Conservation (phyloP, 2,329 filamentous ascomycete species). For the Huntiella savannae region DNA sequence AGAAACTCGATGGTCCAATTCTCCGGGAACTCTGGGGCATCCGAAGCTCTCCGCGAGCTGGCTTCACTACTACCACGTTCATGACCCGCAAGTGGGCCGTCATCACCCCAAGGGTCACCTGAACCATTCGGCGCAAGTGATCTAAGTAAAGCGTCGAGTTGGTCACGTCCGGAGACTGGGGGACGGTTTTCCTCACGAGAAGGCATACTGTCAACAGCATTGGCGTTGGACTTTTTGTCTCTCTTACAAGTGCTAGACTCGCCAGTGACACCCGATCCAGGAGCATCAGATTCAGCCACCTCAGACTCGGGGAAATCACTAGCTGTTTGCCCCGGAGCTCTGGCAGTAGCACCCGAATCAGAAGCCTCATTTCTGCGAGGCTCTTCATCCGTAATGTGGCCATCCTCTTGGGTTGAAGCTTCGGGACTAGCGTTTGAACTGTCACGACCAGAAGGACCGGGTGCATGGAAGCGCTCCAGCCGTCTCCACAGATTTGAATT, state of each 20-base stretch:
- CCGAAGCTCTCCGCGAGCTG: not conserved
- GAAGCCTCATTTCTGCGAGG: not conserved
- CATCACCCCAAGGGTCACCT: slow-evolving; percentile 44
- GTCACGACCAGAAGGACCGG: slow-evolving; percentile 1
- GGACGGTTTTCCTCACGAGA: too few species aligned
- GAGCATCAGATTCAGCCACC: not conserved
- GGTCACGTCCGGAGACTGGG: not conserved
- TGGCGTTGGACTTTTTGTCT: slow-evolving; percentile 62
- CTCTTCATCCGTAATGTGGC: not conserved
- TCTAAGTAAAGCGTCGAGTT: too few species aligned
- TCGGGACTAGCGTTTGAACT: not conserved
- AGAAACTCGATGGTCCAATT: slow-evolving; percentile 98
- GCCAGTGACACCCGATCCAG: slow-evolving; percentile 18
- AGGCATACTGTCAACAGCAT: slow-evolving; percentile 20
- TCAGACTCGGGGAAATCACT: slow-evolving; percentile 36
- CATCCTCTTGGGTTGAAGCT: not conserved
- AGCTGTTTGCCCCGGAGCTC: not conserved
- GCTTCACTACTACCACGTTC: not conserved
- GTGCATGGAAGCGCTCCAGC: not conserved
- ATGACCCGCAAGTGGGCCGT: slow-evolving; percentile 69
- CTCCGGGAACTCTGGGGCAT: not conserved
- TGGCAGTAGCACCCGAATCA: slow-evolving; percentile 13
- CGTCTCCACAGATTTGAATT: too few species aligned
- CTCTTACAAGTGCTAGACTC: slow-evolving; percentile 80
- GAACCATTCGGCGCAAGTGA: slow-evolving; percentile 21